phyloP scores from a whole-genome alignment of 1,284 basidiomycete genomes.

The Polyporus tsugae region DNA sequence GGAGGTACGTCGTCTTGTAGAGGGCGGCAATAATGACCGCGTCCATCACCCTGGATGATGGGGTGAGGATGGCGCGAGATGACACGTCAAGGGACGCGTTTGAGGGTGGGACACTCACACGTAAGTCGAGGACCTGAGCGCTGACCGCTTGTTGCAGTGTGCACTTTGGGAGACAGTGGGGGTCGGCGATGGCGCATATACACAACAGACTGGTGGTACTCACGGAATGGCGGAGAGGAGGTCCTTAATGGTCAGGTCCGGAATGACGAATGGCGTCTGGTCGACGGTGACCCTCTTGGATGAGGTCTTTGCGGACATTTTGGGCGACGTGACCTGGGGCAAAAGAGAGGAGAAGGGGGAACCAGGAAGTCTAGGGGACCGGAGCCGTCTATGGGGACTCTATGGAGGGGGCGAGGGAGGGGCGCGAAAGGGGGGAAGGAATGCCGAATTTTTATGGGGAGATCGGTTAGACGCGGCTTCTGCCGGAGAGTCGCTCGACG shows the following conservation, averaged over 20 bases:
- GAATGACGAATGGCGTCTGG: conserved; percentile 75
- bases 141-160: conserved; percentile 94
- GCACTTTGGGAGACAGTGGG: conserved; percentile 52
- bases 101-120: conserved; percentile 58
- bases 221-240: conserved; percentile 90
- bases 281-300: conserved; percentile 50
- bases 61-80: conserved; percentile 21
- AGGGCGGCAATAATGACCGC: conserved; percentile 72
- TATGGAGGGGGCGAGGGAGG: conserved; percentile 28
- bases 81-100: conserved; percentile 27
- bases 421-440: conserved; percentile 20
- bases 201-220: conserved; percentile 39
- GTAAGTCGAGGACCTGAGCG: conserved; percentile 85
- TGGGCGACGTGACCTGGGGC: conserved; percentile 23
- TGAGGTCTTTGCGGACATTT: conserved; percentile 38
- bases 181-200: conserved; percentile 2
- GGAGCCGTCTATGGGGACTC: conserved; percentile 31
- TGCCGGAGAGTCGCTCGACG: conserved; percentile 24
- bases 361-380: conserved; percentile 24
- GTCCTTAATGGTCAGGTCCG: conserved; percentile 87
- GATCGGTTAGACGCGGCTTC: conserved; percentile 26
- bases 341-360: conserved; percentile 17
- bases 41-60: conserved; percentile 72
- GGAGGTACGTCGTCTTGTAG: conserved; percentile 75
- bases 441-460: conserved; percentile 32